Conservation (phyloP, 2,329 filamentous ascomycete species). For the Onygena corvina region DNA sequence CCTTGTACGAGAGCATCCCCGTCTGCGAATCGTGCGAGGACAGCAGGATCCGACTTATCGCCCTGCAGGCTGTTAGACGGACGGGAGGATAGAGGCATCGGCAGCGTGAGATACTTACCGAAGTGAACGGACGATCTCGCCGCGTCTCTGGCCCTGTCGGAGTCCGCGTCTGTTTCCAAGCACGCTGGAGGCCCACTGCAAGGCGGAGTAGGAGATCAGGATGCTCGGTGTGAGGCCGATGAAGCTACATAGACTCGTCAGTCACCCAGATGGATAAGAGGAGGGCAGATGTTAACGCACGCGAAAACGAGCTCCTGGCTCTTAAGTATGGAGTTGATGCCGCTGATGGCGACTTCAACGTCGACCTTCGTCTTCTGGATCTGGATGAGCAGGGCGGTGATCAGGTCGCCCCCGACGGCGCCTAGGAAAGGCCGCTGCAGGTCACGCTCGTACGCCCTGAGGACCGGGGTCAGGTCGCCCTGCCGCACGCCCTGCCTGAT, state of each 20-base stretch:
- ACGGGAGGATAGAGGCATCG: background rate
- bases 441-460: constrained; percentile 84
- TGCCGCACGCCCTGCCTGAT: constrained; percentile 73
- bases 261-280: background rate
- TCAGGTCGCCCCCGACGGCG: constrained; percentile 71
- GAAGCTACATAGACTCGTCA: constrained; percentile 44
- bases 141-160: constrained; percentile 51
- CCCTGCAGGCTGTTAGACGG: constrained; percentile 33
- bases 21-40: constrained; percentile 57
- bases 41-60: constrained; percentile 70
- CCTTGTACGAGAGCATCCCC: constrained; percentile 74
- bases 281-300: constrained; percentile 21
- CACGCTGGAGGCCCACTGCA: constrained; percentile 57
- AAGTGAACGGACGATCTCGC: constrained; percentile 62
- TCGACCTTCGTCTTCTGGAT: constrained; percentile 99
- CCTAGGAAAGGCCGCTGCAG: constrained; percentile 70
- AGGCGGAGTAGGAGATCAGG: constrained; percentile 65
- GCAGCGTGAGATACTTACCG: constrained; percentile 37
- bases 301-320: constrained; percentile 94
- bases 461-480: constrained; percentile 82
- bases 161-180: constrained; percentile 61
- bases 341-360: constrained; percentile 87
- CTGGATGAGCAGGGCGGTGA: constrained; percentile 85
- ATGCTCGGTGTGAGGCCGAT: constrained; percentile 86
- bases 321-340: constrained; percentile 86